Percentiles rank a stretch among this genome's conserved stretches.
Evolutionary conservation across 345 rosid genomes (phyloP).

Genomic region (Eucalyptus lansdowneana): DNA sequence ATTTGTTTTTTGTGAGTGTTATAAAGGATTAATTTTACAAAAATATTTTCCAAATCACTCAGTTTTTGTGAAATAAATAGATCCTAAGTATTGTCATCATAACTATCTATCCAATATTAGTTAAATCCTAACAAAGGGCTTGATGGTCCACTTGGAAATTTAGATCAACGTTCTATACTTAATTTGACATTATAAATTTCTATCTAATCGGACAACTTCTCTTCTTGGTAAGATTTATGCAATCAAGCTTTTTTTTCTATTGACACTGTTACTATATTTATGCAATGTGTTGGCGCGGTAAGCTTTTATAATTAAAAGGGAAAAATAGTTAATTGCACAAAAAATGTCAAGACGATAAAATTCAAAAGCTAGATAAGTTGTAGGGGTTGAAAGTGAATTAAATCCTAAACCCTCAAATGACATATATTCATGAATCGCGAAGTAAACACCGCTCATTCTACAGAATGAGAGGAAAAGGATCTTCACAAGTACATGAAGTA

Average conservation of each 20-base stretch:
- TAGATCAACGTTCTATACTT: not conserved
- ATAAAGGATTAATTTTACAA: no score
- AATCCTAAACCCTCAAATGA: not conserved
- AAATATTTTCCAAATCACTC: no score
- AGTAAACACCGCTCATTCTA: not conserved
- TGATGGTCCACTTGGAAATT: not conserved
- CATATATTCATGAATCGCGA: not conserved
- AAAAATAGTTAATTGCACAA: not conserved
- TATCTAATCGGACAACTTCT: not conserved
- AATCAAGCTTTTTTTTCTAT: not conserved
- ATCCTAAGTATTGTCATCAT: not conserved
- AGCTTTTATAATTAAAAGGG: not conserved
- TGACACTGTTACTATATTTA: not conserved
- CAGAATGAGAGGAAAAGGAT: not conserved
- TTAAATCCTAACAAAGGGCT: not conserved
- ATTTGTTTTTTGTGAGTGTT: no score
- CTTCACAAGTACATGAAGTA: not conserved
- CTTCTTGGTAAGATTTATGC: not conserved
- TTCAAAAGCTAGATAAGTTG: not conserved
- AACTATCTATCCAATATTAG: not conserved
- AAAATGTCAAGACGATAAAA: not conserved
- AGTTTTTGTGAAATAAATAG: no score
- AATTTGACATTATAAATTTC: not conserved
- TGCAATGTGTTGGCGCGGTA: not conserved
- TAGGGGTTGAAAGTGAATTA: not conserved